Evolutionary conservation across 1,284 basidiomycete species (phyloP).

Genomic region (Apiotrichum gracile): DNA sequence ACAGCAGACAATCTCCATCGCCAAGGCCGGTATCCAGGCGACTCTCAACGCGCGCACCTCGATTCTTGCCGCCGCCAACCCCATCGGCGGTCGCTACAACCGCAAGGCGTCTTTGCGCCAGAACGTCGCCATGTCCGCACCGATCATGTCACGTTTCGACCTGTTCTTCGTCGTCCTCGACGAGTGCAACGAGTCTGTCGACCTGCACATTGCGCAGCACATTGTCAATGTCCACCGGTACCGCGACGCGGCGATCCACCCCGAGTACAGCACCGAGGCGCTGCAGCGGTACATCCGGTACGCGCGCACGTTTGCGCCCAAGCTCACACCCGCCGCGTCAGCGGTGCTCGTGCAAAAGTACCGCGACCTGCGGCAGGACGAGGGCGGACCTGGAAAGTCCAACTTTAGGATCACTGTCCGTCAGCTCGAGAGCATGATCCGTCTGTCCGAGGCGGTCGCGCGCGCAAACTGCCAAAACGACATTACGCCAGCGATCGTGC

Average conservation of each 20-base stretch:
- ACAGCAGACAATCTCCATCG: conserved; percentile 99
- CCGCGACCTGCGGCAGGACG: conserved; percentile 83
- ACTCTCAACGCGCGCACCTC: conserved; percentile 97
- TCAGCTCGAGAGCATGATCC: conserved; percentile 97
- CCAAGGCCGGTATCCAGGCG: conserved; percentile 97
- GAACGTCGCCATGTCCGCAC: conserved; percentile 98
- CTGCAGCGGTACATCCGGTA: conserved; percentile 95
- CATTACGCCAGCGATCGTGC: conserved; percentile 88
- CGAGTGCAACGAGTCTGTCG: conserved; percentile 90
- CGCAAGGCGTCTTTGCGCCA: conserved; percentile 85
- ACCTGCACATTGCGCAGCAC: conserved; percentile 90
- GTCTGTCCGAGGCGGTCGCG: conserved; percentile 92
- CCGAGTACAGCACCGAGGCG: conserved; percentile 95
- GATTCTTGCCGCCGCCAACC: conserved; percentile 96
- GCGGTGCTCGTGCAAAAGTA: conserved; percentile 96
- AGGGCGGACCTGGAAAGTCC: conserved; percentile 78
- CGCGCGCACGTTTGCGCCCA: conserved; percentile 92
- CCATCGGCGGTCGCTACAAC: conserved; percentile 93
- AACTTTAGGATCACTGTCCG: conserved; percentile 97
- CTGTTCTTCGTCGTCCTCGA: conserved; percentile 98
- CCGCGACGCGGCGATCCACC: conserved; percentile 87
- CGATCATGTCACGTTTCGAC: conserved; percentile 99
- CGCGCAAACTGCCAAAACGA: conserved; percentile 90
- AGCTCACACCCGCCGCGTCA: conserved; percentile 89
- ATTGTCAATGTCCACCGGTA: conserved; percentile 97